These are phyloP conservation scores for Backusella tarrabulga DNA, from an alignment of 192 early-diverging fungal species.

Conservation along the genomic window DNA sequence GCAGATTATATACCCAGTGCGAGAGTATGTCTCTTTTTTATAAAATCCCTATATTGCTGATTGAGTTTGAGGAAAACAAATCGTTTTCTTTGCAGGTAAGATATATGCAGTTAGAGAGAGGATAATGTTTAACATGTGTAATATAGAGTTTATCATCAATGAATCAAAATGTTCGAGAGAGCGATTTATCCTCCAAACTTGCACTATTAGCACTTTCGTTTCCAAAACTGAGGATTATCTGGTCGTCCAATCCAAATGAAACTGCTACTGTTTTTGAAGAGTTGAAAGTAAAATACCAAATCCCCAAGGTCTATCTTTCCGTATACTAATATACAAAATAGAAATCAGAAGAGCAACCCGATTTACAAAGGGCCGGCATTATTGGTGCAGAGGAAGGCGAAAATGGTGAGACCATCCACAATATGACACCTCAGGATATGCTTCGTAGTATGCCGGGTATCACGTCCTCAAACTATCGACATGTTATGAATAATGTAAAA, in stretches of 20 bases:
- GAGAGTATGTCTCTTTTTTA: conserved; percentile 89
- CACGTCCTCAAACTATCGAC: conserved; percentile 74
- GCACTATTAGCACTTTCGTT: conserved; percentile 78
- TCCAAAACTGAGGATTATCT: conserved; percentile 80
- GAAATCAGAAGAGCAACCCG: conserved; percentile 77
- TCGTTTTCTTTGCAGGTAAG: conserved; percentile 74
- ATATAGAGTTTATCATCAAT: conserved; percentile 43
- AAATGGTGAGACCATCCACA: conserved; percentile 65
- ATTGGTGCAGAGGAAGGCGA: conserved; percentile 67
- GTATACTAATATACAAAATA: conserved; percentile 23
- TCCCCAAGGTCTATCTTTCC: too few relatives aligned
- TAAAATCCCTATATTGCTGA: conserved; percentile 72
- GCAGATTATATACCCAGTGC: conserved; percentile 84
- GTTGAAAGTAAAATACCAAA: conserved; percentile 62
- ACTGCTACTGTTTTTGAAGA: conserved; percentile 90
- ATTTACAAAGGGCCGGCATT: conserved; percentile 60
- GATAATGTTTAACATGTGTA: neutral
- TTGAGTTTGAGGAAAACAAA: conserved; percentile 89
- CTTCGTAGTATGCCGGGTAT: conserved; percentile 87
- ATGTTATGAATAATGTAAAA: conserved; percentile 64
- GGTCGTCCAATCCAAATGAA: conserved; percentile 82
- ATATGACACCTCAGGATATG: conserved; percentile 72
- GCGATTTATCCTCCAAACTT: conserved; percentile 72
- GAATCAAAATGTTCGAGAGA: conserved; percentile 53
- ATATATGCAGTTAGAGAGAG: conserved; percentile 35